phyloP scores from a whole-genome alignment of 1,284 basidiomycete species.

The Thecaphora frezii region DNA sequence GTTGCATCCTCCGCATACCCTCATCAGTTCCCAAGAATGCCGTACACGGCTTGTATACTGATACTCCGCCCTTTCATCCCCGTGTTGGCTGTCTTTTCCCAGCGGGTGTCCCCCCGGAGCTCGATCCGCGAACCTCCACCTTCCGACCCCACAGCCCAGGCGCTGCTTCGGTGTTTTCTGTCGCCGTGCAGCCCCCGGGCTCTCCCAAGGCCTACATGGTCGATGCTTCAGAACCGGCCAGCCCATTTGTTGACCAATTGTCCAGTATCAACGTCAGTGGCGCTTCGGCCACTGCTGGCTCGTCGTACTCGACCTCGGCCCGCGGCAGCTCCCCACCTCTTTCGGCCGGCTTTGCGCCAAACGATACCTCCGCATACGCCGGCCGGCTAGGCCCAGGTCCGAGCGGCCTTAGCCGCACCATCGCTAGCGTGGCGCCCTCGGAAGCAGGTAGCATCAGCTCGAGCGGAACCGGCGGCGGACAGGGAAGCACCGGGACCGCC shows the following conservation, averaged over 20 bases:
- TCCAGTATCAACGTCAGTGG: conserved; percentile 20
- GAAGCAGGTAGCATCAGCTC: conserved; percentile 45
- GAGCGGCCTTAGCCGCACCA: conserved; percentile 33
- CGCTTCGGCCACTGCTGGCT: conserved; percentile 35
- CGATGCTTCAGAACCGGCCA: conserved; percentile 26
- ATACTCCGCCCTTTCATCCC: neutral
- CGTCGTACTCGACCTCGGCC: conserved; percentile 21
- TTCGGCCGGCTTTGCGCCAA: conserved; percentile 17
- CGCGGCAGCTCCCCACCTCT: conserved; percentile 19
- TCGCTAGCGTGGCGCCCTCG: conserved; percentile 38
- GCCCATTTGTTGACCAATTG: conserved; percentile 16
- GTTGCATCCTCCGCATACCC: neutral
- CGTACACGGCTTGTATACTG: neutral
- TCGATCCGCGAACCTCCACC: conserved; percentile 49
- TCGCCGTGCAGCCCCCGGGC: conserved; percentile 54
- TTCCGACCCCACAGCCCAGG: conserved; percentile 52
- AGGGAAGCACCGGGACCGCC: conserved; percentile 18
- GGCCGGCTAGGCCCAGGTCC: conserved; percentile 24
- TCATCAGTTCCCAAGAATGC: neutral
- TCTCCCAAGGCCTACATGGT: conserved; percentile 46
- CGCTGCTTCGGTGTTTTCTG: conserved; percentile 53
- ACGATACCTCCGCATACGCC: conserved; percentile 18
- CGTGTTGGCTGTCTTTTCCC: neutral
- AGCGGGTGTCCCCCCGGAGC: conserved; percentile 51
- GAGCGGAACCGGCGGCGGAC: conserved; percentile 29